A percentile compares a stretch with the other conserved stretches of the same genome.
Evolutionary conservation across 2,329 filamentous ascomycete genomes (phyloP).

Genomic region (Aspergillus sp.): DNA sequence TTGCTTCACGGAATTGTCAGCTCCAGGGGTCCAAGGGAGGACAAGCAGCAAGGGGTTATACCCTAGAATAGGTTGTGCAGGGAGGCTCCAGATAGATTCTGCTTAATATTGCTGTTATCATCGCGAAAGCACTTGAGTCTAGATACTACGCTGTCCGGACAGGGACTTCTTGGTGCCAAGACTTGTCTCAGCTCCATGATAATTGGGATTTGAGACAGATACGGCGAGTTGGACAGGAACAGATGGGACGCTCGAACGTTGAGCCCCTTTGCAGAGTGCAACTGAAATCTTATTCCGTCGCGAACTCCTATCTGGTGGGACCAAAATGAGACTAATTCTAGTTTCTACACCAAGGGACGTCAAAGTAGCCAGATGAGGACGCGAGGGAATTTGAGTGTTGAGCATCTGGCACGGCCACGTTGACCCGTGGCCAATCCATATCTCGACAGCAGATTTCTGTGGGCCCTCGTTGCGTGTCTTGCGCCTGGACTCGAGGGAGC

Average conservation of each 20-base stretch:
- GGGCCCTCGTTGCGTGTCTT: neutral
- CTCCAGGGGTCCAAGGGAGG: neutral
- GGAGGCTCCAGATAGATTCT: neutral
- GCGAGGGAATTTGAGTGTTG: conserved; percentile 12
- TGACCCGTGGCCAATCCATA: neutral
- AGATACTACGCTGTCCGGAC: no score
- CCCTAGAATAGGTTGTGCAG: neutral
- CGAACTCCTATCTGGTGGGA: neutral
- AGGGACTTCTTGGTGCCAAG: no score
- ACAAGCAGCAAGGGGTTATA: neutral
- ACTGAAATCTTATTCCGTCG: neutral
- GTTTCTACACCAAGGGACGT: neutral
- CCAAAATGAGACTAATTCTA: no score
- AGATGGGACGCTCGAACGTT: neutral
- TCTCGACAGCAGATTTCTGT: neutral
- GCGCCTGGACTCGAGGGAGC: neutral
- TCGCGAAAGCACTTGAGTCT: neutral
- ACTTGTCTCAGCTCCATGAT: neutral
- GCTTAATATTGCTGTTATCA: neutral
- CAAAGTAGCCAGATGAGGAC: conserved; percentile 4
- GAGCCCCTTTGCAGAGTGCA: neutral
- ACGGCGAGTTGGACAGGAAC: neutral
- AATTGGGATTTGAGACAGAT: neutral
- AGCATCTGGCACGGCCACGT: conserved; percentile 13
- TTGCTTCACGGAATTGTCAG: neutral